Evolutionary conservation across 2,329 filamentous ascomycete genomes (phyloP).

Genomic region (Colletotrichum liaoningense): DNA sequence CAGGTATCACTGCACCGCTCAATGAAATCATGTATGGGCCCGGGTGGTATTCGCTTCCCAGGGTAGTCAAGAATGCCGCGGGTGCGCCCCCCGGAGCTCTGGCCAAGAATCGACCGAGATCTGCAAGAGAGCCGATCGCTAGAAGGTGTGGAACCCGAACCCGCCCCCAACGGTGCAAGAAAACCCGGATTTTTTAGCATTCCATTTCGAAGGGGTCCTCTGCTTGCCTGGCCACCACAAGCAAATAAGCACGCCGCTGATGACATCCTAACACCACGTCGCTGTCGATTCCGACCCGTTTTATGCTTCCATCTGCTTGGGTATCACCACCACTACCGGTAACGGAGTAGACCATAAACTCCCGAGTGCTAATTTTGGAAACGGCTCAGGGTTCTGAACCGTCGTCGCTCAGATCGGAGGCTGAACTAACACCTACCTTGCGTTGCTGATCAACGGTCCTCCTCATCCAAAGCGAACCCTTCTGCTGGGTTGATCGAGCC

Average conservation of each 20-base stretch:
- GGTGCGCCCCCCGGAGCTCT: constrained; percentile 1
- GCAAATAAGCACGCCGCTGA: constrained; percentile 18
- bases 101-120: constrained; percentile 30
- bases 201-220: not conserved
- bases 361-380: too few relatives aligned
- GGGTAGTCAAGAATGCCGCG: too few relatives aligned
- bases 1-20: not conserved
- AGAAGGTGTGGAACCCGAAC: not conserved
- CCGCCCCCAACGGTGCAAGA: not conserved
- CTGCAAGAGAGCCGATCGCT: constrained; percentile 25
- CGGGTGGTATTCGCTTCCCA: constrained; percentile 23
- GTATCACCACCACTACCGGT: not conserved
- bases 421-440: too few relatives aligned
- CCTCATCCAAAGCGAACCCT: too few relatives aligned
- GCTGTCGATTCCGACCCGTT: not conserved
- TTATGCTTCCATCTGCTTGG: not conserved
- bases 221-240: not conserved
- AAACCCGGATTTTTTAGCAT: constrained; percentile 30
- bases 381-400: too few relatives aligned
- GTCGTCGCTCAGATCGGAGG: too few relatives aligned
- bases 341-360: too few relatives aligned
- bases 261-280: constrained; percentile 20
- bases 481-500: too few relatives aligned
- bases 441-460: too few relatives aligned
- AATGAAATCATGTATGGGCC: constrained; percentile 35